These are phyloP conservation scores for Ceratorhiza oryzae-sativae DNA, from an alignment of 1,284 basidiomycete genomes.

Conservation along the genomic window DNA sequence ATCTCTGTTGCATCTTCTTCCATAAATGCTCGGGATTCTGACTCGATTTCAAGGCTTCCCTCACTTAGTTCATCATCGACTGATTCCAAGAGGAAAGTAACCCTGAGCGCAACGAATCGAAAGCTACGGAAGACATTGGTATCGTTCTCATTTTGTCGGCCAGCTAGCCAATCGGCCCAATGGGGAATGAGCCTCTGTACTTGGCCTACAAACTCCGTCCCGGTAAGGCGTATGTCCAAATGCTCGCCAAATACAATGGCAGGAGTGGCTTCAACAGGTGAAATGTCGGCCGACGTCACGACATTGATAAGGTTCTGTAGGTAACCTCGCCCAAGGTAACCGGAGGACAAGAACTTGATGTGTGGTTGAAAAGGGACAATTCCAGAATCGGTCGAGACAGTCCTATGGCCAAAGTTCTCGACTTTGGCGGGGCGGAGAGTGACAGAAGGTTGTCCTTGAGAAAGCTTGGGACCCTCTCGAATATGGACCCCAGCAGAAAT, in stretches of 20 bases:
- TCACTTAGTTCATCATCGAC: not conserved
- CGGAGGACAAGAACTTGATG: conserved; percentile 19
- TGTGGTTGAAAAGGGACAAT: conserved; percentile 19
- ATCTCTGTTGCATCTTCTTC: conserved; percentile 34
- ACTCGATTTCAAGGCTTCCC: conserved; percentile 2
- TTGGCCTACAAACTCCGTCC: conserved; percentile 21
- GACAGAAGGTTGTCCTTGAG: not conserved
- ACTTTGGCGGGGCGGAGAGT: not conserved
- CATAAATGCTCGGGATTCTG: not conserved
- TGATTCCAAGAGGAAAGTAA: not conserved
- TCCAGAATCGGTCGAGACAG: conserved; percentile 22
- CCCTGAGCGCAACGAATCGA: conserved; percentile 12
- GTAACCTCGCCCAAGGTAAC: conserved; percentile 25
- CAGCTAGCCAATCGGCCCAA: conserved; percentile 20
- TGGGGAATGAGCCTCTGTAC: conserved; percentile 8
- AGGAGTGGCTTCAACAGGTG: conserved; percentile 18
- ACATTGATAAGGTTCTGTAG: conserved; percentile 22
- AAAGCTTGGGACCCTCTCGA: not conserved
- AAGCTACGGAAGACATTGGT: conserved; percentile 21
- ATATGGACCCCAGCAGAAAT: conserved; percentile 10
- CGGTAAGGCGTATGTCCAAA: conserved; percentile 12
- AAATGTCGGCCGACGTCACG: not conserved
- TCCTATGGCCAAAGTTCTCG: conserved; percentile 3
- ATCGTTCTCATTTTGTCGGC: not conserved
- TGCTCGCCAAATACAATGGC: conserved; percentile 27